Conservation (phyloP, 2,329 filamentous ascomycete genomes). For the Chrysosporium queenslandicum region DNA sequence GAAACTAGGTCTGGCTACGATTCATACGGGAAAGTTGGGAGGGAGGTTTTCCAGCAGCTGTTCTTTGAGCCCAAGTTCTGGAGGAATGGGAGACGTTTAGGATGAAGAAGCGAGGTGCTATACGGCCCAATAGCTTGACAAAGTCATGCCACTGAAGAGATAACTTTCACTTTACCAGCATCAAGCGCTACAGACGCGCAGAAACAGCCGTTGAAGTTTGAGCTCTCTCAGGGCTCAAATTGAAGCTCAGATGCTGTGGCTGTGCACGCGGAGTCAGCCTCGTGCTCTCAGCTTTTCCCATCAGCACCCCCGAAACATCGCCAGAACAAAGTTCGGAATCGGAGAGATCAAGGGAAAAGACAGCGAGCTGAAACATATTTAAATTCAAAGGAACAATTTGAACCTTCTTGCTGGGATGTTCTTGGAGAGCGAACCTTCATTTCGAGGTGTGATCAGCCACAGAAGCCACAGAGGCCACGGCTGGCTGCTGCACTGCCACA, state of each 20-base stretch:
- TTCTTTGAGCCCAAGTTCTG: too few relatives aligned
- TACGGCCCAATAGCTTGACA: too few relatives aligned
- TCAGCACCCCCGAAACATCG: not conserved
- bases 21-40: too few relatives aligned
- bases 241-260: not conserved
- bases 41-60: too few relatives aligned
- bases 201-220: not conserved
- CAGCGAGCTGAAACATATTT: not conserved
- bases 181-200: too few relatives aligned
- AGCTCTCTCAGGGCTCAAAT: not conserved
- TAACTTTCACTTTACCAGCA: too few relatives aligned
- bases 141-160: too few relatives aligned
- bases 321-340: not conserved
- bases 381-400: not conserved
- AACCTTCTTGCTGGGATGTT: not conserved
- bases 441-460: not conserved
- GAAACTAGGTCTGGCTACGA: too few relatives aligned
- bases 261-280: not conserved
- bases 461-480: not conserved
- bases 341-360: not conserved
- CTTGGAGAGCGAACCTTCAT: not conserved
- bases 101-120: too few relatives aligned
- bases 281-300: not conserved
- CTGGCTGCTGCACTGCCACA: conserved; percentile 8
- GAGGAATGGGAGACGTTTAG: too few relatives aligned